Base-by-base conservation (phyloP, 805 yeast genomes). In the Candida awuae region DNA sequence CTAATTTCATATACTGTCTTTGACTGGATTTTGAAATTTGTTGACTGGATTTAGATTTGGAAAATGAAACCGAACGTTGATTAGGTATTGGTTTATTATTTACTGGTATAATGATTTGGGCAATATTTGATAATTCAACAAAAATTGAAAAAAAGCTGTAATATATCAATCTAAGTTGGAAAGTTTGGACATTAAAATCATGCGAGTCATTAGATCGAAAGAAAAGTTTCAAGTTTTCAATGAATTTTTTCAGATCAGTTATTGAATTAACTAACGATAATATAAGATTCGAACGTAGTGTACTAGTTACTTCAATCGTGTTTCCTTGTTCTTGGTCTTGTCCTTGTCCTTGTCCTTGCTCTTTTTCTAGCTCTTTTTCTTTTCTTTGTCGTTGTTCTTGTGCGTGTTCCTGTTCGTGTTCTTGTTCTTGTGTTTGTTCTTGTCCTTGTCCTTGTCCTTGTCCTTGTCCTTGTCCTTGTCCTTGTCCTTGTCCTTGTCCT, bases 71-170 rank as follows among this genome's bases (percentile, higher is more conserved):
- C n/a, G 28, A 25, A 25, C n/a, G 6, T 25, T 15, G 17, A 30
- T 14, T 28, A 16, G 26, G 22, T 17, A 27, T 16, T 25, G n/a
- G 29, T 19, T 19, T 31, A 10, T 41, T 15, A 20, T 38, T 19
- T 13, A 48, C 18, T 3, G 63, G 60, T 10, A 53, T 48, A 9
- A 59, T 38, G 2, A 51, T 38, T 35, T 52, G 46, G 34, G 57
- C 55, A 13, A 54, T 36, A 18, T 48, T 42, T 7, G 51, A 29
- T 14, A 55, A 34, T 33, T 59, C 63, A 21, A 58, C 44, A 18
- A 55, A 44, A n/a, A 58, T 38, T 4, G 63, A 56, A 31, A 50
- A 49, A 4, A 59, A 21, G 8, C 55, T 35, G 29, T 55, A 55
- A 27, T 56, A 59, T 1, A 51, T 34, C 37, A 56, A 20, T 44